A percentile compares a stretch with the other conserved stretches of the same genome.
Conservation (phyloP, 768 basidiomycete species). For the Tulasnella sp. region DNA sequence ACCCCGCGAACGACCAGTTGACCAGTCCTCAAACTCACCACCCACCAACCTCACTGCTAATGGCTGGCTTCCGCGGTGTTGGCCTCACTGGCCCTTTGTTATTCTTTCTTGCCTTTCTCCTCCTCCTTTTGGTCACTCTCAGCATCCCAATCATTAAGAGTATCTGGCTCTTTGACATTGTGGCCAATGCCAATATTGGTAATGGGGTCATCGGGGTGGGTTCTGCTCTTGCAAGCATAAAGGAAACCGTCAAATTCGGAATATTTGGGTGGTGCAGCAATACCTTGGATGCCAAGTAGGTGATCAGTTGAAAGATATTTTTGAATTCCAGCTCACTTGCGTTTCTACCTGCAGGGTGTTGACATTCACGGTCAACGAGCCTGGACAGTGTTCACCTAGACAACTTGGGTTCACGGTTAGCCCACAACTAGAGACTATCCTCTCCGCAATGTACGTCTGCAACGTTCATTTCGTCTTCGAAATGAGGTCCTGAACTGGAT, state of each 20-base stretch:
- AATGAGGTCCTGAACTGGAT: neutral
- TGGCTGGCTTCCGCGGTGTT: too few relatives aligned
- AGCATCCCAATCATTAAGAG: slow-evolving; percentile 47
- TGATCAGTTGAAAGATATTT: slow-evolving; percentile 5
- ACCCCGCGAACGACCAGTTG: too few relatives aligned
- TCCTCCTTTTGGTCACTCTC: slow-evolving; percentile 51
- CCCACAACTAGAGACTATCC: slow-evolving; percentile 34
- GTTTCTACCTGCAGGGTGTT: neutral
- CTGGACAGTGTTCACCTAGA: slow-evolving; percentile 37
- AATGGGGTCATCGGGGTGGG: slow-evolving; percentile 22
- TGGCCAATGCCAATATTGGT: slow-evolving; percentile 28
- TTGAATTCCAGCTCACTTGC: slow-evolving; percentile 11
- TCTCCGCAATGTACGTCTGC: slow-evolving; percentile 30
- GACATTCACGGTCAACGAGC: slow-evolving; percentile 20
- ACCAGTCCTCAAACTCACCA: neutral
- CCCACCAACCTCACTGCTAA: too few relatives aligned
- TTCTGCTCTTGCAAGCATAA: slow-evolving; percentile 16
- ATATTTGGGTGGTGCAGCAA: slow-evolving; percentile 57
- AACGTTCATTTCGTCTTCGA: neutral
- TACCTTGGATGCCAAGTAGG: slow-evolving; percentile 37
- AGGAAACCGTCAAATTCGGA: slow-evolving; percentile 41
- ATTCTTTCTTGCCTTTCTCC: slow-evolving; percentile 43
- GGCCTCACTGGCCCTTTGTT: slow-evolving; percentile 28
- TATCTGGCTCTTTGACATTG: slow-evolving; percentile 46
- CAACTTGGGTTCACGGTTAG: slow-evolving; percentile 50